Conservation (phyloP, 495 filamentous ascomycete species). For the Aspergillus indologenus region DNA sequence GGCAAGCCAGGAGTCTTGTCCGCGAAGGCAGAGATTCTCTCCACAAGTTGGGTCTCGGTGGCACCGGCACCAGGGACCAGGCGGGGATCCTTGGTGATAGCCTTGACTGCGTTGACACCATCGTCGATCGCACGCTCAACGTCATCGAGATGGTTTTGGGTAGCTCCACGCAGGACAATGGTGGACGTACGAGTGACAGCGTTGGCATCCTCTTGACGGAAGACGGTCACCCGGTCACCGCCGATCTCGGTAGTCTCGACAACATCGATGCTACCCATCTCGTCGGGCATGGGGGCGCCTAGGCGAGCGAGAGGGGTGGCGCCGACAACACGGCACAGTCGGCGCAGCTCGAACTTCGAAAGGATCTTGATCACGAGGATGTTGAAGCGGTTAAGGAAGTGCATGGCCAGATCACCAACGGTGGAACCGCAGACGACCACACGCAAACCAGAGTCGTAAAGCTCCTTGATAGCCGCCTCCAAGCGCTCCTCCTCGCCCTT, state of each 20-base stretch:
- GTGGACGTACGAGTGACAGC: slow-evolving; percentile 90
- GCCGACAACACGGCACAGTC: slow-evolving; percentile 93
- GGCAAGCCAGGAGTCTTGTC: slow-evolving; percentile 89
- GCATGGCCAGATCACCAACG: slow-evolving; percentile 90
- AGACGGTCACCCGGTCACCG: slow-evolving; percentile 96
- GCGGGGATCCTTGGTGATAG: slow-evolving; percentile 87
- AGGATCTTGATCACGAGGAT: slow-evolving; percentile 97
- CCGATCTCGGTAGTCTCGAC: slow-evolving; percentile 98
- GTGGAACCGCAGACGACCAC: slow-evolving; percentile 89
- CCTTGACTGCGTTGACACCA: slow-evolving; percentile 98
- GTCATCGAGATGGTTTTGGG: slow-evolving; percentile 96
- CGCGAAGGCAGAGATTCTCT: slow-evolving; percentile 81
- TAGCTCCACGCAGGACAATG: slow-evolving; percentile 91
- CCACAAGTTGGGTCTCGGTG: slow-evolving; percentile 91
- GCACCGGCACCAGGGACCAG: slow-evolving; percentile 94
- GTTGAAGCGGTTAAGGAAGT: slow-evolving; percentile 96
- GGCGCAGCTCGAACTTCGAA: slow-evolving; percentile 94
- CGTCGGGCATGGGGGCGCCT: slow-evolving; percentile 98
- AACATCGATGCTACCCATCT: slow-evolving; percentile 93
- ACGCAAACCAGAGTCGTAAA: slow-evolving; percentile 88
- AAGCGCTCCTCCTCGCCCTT: slow-evolving; percentile 94
- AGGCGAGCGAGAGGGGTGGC: slow-evolving; percentile 92
- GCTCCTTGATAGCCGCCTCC: slow-evolving; percentile 86
- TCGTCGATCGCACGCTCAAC: slow-evolving; percentile 97
- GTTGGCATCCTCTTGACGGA: slow-evolving; percentile 92